Conservation (phyloP, 208 protist genomes). For the Leishmania braziliensis region DNA sequence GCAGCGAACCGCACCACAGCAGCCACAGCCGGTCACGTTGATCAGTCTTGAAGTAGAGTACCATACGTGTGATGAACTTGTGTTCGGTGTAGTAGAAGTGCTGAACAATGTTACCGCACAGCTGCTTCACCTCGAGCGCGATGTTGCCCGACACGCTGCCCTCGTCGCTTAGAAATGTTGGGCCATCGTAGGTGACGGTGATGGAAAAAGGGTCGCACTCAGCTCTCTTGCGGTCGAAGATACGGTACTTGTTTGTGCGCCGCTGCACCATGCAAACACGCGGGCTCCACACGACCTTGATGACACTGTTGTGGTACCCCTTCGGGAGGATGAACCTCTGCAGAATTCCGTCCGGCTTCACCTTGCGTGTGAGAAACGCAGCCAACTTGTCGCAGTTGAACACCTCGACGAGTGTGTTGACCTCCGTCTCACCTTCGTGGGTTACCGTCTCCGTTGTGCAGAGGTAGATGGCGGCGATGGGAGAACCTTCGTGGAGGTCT, state of each 20-base stretch:
- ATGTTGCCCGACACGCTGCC: slow-evolving; percentile 76
- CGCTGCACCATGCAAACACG: slow-evolving; percentile 87
- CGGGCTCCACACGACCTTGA: slow-evolving; percentile 87
- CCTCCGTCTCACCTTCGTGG: slow-evolving; percentile 51
- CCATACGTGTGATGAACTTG: slow-evolving; percentile 92
- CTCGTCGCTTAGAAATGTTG: slow-evolving; percentile 79
- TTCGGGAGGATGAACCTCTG: slow-evolving; percentile 89
- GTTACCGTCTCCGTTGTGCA: slow-evolving; percentile 54
- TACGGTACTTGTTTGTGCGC: slow-evolving; percentile 78
- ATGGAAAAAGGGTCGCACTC: slow-evolving; percentile 70
- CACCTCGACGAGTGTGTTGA: slow-evolving; percentile 78
- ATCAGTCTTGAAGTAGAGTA: slow-evolving; percentile 89
- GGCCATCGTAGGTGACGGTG: slow-evolving; percentile 88
- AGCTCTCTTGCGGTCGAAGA: slow-evolving; percentile 70
- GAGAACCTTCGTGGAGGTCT: slow-evolving; percentile 40
- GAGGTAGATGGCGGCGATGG: slow-evolving; percentile 81
- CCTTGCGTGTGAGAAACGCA: slow-evolving; percentile 81
- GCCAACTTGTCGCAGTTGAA: slow-evolving; percentile 81
- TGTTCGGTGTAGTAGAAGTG: slow-evolving; percentile 92
- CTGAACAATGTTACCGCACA: slow-evolving; percentile 82
- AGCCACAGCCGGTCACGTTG: slow-evolving; percentile 75
- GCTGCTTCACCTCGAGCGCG: slow-evolving; percentile 68
- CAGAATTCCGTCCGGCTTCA: slow-evolving; percentile 82
- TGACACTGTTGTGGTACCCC: slow-evolving; percentile 82
- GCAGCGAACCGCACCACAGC: slow-evolving; percentile 84